A percentile compares a stretch with the other conserved stretches of the same genome.
These are phyloP conservation scores for Quercus variabilis DNA, from an alignment of 306 rosid species.

Conservation along the genomic window DNA sequence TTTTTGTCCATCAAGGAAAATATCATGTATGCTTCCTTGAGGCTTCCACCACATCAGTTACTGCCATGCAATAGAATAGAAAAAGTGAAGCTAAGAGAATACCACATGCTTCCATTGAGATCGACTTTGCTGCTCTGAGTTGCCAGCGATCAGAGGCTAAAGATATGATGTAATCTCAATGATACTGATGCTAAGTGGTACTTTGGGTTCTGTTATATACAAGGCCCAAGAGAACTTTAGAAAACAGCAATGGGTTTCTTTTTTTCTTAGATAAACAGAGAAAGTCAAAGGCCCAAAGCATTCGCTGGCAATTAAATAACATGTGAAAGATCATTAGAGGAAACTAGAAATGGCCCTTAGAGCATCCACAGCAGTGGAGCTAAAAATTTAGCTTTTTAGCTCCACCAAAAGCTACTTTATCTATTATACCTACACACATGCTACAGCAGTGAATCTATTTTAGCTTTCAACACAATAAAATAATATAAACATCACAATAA, in stretches of 20 bases:
- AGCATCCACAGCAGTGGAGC: too few species aligned
- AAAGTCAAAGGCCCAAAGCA: slow-evolving; percentile 26
- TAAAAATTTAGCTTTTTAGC: too few species aligned
- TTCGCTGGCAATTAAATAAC: neutral
- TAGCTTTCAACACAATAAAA: too few species aligned
- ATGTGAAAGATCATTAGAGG: neutral
- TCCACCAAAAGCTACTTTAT: too few species aligned
- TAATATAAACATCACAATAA: too few species aligned
- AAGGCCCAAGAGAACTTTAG: neutral
- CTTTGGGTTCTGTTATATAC: slow-evolving; percentile 19
- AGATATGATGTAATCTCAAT: neutral
- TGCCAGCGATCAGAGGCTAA: neutral
- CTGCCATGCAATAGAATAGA: slow-evolving; percentile 43
- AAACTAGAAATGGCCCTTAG: slow-evolving; percentile 17
- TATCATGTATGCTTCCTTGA: too few species aligned
- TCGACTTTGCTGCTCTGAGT: neutral
- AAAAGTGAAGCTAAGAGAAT: slow-evolving; percentile 48
- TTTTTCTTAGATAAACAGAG: neutral
- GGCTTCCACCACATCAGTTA: slow-evolving; percentile 33
- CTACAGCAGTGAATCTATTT: too few species aligned
- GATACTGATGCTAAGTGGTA: neutral
- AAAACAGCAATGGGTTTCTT: neutral
- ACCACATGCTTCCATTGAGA: slow-evolving; percentile 52
- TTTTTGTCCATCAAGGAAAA: fast-evolving
- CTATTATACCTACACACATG: too few species aligned